Conservation (phyloP, 495 filamentous ascomycete genomes). For the Pyrenopolyporus hunteri region DNA sequence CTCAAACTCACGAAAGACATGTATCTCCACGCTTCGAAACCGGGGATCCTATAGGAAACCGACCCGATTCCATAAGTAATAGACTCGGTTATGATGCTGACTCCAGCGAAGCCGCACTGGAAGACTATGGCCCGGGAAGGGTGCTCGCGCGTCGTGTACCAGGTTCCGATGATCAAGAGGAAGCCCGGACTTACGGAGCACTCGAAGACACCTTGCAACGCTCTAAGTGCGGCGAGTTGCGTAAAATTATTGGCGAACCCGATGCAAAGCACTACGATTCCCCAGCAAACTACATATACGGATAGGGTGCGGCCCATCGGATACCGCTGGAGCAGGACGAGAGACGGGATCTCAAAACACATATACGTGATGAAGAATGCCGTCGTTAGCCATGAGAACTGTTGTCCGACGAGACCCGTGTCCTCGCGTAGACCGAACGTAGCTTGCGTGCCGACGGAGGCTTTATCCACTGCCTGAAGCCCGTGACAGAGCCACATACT, state of each 20-base stretch:
- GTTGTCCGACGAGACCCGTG: constrained; percentile 33
- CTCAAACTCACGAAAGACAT: constrained; percentile 30
- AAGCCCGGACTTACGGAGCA: constrained; percentile 45
- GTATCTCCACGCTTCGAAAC: constrained; percentile 32
- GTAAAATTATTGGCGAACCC: constrained; percentile 33
- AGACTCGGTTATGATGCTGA: constrained; percentile 36
- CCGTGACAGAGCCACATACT: constrained; percentile 40
- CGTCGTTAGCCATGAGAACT: constrained; percentile 37
- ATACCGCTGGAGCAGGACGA: constrained; percentile 33
- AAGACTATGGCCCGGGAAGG: constrained; percentile 42
- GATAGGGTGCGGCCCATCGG: constrained; percentile 27
- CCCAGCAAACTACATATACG: constrained; percentile 28
- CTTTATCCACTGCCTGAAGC: constrained; percentile 36
- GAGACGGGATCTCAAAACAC: constrained; percentile 29
- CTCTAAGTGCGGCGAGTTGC: constrained; percentile 34
- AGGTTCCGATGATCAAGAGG: constrained; percentile 41
- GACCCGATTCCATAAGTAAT: constrained; percentile 42
- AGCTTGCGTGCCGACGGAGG: constrained; percentile 35
- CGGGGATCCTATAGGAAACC: constrained; percentile 23
- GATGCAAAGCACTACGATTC: constrained; percentile 25
- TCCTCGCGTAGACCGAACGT: constrained; percentile 37
- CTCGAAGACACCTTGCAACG: constrained; percentile 42
- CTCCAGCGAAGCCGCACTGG: constrained; percentile 38
- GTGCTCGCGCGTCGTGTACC: constrained; percentile 46
- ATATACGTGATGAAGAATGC: constrained; percentile 39